Evolutionary conservation across 805 yeast species (phyloP), one percentile per base, ranked within the genome.

Genomic region (Hemisphaericaspora nanyangensis): DNA sequence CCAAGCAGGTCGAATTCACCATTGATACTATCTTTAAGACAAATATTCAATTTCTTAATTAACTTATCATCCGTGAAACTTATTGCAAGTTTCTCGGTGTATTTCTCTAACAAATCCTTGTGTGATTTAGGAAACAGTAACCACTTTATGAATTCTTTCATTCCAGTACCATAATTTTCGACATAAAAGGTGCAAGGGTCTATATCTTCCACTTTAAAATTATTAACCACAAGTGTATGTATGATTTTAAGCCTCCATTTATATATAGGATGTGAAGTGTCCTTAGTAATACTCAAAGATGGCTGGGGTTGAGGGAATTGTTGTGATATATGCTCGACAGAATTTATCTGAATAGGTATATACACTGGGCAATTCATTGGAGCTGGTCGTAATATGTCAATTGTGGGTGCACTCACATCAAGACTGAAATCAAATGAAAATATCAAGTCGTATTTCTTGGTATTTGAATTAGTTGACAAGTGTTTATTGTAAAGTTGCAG

Each of bases 401-500:
- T 49, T 26, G 67, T 61, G 6, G 73, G 70, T 31, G 58, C 55
- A 6, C 55, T 41, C 7, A 51, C 43, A 42, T 67, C 70, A 17
- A 68, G 39, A 10, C 50, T 49, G 3, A 49, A 37, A 37, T 68
- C 73, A 46, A 68, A 67, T 2, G 72, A 60, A 33, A 68, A 54
- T 13, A 68, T 58, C 38, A 61, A 32, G 42, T 60, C 57, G 42
- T 60, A 60, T 13, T 47, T 44, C 5, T 46, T 45, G 22, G 36
- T 49, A 12, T 40, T 43, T 5, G 53, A 48, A 18, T 10, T 22
- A 6, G 54, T 41, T 2, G 56, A 47, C 7, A 52, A 44, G 42
- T 50, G 61, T 41, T 62, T 58, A 40, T 60, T 64, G 47, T 61
- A 59, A n/a, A 64, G 45, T 38, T 62, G 68, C 40, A 50, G 60